Conservation (phyloP, 176 grass and related monocot genomes). For the Poa annua region DNA sequence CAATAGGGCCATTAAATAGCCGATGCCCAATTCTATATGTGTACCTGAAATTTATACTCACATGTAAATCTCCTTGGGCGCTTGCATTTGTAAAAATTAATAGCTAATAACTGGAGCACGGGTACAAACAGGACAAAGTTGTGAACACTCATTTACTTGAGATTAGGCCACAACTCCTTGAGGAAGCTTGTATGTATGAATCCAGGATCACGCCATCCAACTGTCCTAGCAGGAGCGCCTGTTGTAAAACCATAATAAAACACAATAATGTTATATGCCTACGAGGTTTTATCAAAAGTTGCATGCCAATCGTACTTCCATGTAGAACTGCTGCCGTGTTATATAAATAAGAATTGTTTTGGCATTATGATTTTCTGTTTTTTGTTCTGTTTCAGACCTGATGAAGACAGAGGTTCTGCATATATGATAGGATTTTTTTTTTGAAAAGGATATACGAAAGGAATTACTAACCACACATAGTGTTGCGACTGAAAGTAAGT, state of each 20-base stretch:
- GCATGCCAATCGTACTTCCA: neutral
- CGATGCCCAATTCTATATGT: conserved; percentile 75
- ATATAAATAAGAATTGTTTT: neutral
- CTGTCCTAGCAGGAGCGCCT: conserved; percentile 88
- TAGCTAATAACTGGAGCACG: conserved; percentile 6
- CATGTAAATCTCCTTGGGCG: conserved; percentile 14
- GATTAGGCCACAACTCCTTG: conserved; percentile 89
- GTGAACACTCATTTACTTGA: conserved; percentile 46
- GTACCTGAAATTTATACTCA: conserved; percentile 65
- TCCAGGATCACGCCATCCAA: conserved; percentile 94
- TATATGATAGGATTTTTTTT: too few relatives aligned
- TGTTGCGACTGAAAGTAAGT: conserved; percentile 65
- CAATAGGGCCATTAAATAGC: conserved; percentile 62
- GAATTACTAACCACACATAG: conserved; percentile 81
- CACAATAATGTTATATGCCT: conserved; percentile 16
- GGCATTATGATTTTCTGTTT: neutral
- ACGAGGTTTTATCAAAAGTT: conserved; percentile 26
- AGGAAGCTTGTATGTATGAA: conserved; percentile 92
- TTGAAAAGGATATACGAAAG: too few relatives aligned
- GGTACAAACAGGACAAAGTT: conserved; percentile 20
- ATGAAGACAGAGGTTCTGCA: conserved; percentile 5
- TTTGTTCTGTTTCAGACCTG: neutral
- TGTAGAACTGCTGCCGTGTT: neutral
- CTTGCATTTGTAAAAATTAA: conserved; percentile 31
- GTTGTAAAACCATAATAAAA: conserved; percentile 33